Percentiles rank a stretch among this genome's conserved stretches.
Conservation (phyloP, 768 basidiomycete species). For the Naganishia friedmannii region DNA sequence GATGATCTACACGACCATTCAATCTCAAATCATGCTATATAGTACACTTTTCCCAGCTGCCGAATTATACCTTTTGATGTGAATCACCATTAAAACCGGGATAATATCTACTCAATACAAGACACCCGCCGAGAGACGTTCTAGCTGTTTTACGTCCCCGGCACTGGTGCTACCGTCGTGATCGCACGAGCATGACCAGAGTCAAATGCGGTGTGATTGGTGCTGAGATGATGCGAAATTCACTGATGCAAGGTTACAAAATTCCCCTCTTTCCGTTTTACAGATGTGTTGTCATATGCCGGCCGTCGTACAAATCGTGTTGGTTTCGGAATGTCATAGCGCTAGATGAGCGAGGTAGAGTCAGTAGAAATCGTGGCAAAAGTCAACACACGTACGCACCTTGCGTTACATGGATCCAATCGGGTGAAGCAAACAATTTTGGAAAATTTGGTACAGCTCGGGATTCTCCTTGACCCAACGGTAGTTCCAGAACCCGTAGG, state of each 20-base stretch:
- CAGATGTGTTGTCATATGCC: slow-evolving; percentile 26
- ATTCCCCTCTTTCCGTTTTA: slow-evolving; percentile 3
- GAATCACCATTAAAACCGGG: background rate
- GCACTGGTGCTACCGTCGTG: no score
- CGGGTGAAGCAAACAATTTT: slow-evolving; percentile 22
- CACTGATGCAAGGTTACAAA: slow-evolving; percentile 7
- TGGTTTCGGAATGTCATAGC: background rate
- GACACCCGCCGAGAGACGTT: background rate
- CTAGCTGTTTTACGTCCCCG: no score
- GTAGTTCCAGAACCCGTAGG: slow-evolving; percentile 51
- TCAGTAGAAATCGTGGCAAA: background rate
- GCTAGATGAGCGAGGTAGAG: background rate
- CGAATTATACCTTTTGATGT: background rate
- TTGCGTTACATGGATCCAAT: slow-evolving; percentile 20
- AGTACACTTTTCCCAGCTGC: background rate
- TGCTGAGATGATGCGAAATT: background rate
- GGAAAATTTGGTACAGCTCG: slow-evolving; percentile 38
- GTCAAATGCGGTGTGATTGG: no score
- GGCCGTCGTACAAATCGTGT: slow-evolving; percentile 21
- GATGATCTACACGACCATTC: background rate
- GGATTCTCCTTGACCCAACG: slow-evolving; percentile 45
- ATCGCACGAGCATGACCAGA: no score
- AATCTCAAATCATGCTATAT: slow-evolving; percentile 1
- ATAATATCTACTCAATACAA: slow-evolving; percentile 5
- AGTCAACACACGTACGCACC: background rate